These are phyloP conservation scores for Leptographium wingfieldii DNA, from an alignment of 2,329 filamentous ascomycete species.

Conservation along the genomic window DNA sequence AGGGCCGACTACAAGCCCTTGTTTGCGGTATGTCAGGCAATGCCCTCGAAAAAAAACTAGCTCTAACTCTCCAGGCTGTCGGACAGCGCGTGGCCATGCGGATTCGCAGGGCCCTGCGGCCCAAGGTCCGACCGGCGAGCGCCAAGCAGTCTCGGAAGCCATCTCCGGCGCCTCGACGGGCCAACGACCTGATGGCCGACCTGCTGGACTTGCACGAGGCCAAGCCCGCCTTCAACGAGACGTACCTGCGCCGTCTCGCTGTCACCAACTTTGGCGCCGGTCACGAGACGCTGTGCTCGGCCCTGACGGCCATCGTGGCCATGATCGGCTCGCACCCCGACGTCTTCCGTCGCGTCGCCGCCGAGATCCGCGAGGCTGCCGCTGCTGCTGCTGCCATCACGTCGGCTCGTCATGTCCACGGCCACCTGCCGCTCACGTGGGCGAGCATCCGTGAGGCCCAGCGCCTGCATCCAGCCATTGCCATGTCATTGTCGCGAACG, in stretches of 20 bases:
- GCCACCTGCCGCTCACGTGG: slow-evolving; percentile 22
- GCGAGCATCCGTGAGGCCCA: slow-evolving; percentile 39
- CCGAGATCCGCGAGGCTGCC: slow-evolving; percentile 16
- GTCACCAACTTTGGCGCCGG: slow-evolving; percentile 44
- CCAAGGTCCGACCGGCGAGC: background rate
- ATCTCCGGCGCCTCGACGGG: background rate
- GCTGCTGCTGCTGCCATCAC: background rate
- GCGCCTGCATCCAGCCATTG: slow-evolving; percentile 36
- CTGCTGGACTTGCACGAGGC: slow-evolving; percentile 32
- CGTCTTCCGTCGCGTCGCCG: slow-evolving; percentile 20
- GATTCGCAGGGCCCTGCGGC: background rate
- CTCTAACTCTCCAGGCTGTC: background rate
- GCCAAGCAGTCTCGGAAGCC: background rate
- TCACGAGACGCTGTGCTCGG: slow-evolving; percentile 41
- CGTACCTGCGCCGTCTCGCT: slow-evolving; percentile 37
- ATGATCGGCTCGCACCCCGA: slow-evolving; percentile 29
- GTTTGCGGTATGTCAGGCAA: slow-evolving; percentile 29
- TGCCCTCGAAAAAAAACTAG: background rate
- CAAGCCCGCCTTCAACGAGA: slow-evolving; percentile 32
- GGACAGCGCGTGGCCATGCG: slow-evolving; percentile 4
- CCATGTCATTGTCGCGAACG: slow-evolving; percentile 38
- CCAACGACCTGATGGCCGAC: slow-evolving; percentile 31
- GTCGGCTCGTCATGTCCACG: slow-evolving; percentile 15
- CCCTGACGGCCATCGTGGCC: slow-evolving; percentile 34
- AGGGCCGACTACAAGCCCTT: slow-evolving; percentile 33